A percentile compares a stretch with the other conserved stretches of the same genome.
Conservation (phyloP, 306 rosid genomes). For the Abrus precatorius region DNA sequence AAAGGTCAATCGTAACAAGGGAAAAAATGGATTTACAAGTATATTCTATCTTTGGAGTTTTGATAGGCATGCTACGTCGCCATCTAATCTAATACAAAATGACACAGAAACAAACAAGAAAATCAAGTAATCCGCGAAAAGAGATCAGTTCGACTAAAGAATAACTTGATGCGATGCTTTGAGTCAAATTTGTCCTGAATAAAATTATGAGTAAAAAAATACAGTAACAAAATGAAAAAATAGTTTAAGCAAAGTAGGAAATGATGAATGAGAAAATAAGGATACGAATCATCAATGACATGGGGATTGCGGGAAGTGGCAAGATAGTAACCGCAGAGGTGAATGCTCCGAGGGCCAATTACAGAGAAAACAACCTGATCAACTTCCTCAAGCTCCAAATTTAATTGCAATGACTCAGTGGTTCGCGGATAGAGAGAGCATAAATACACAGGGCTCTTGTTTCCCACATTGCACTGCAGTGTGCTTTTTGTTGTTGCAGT, state of each 20-base stretch:
- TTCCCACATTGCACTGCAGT: constrained; percentile 92
- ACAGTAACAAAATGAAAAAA: background rate
- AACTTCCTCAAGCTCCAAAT: constrained; percentile 84
- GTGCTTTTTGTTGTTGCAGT: constrained; percentile 66
- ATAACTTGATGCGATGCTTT: background rate
- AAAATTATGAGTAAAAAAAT: background rate
- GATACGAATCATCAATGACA: constrained; percentile 72
- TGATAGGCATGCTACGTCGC: background rate
- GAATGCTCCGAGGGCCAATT: constrained; percentile 88
- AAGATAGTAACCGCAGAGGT: constrained; percentile 79
- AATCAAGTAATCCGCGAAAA: constrained; percentile 16
- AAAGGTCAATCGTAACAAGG: background rate
- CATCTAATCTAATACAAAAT: background rate
- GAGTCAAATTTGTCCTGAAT: background rate
- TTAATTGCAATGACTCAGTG: constrained; percentile 77
- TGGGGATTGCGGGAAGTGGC: constrained; percentile 35
- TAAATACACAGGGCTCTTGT: constrained; percentile 77
- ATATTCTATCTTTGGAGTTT: background rate
- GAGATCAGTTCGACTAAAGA: background rate
- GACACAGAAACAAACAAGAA: background rate
- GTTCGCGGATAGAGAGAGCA: constrained; percentile 81
- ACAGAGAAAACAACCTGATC: constrained; percentile 83
- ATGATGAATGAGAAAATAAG: constrained; percentile 38
- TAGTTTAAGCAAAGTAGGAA: background rate
- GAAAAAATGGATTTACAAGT: background rate